These are phyloP conservation scores for Botrytis paeoniae DNA, from an alignment of 2,329 filamentous ascomycete species.

Conservation along the genomic window DNA sequence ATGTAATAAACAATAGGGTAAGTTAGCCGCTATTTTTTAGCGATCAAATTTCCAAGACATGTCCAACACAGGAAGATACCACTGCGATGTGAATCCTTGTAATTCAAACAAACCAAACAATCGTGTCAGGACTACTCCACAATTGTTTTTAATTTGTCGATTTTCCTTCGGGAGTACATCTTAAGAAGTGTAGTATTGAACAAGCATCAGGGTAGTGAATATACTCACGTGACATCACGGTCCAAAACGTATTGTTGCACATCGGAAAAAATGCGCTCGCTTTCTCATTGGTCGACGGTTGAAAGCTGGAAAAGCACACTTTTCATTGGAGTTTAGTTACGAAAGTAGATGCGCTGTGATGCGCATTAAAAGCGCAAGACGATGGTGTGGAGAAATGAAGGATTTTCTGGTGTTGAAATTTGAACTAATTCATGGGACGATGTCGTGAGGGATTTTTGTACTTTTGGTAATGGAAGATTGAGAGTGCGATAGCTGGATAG, in stretches of 20 bases:
- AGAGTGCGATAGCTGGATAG: rapidly evolving
- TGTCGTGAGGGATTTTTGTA: too few species aligned
- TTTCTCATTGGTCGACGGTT: not conserved
- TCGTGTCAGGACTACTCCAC: too few species aligned
- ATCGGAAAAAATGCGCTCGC: conserved; percentile 4
- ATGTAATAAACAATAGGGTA: not conserved
- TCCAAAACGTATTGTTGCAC: not conserved
- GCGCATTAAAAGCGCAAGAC: too few species aligned
- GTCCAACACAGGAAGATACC: not conserved
- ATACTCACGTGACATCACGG: not conserved
- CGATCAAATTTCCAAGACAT: not conserved
- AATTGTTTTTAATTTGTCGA: too few species aligned
- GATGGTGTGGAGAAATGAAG: too few species aligned
- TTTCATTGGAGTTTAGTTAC: rapidly evolving
- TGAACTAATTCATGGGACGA: not conserved
- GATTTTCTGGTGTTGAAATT: not conserved
- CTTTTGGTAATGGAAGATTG: not conserved
- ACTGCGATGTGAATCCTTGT: rapidly evolving
- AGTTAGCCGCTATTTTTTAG: not conserved
- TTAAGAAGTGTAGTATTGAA: not conserved
- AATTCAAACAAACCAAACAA: not conserved
- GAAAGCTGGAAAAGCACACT: not conserved
- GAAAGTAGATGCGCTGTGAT: not conserved
- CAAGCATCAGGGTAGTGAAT: not conserved
- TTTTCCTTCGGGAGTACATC: not conserved